A percentile compares a stretch with the other conserved stretches of the same genome.
These are phyloP conservation scores for Ampelomyces quisqualis DNA, from an alignment of 2,329 filamentous ascomycete species.

Conservation along the genomic window DNA sequence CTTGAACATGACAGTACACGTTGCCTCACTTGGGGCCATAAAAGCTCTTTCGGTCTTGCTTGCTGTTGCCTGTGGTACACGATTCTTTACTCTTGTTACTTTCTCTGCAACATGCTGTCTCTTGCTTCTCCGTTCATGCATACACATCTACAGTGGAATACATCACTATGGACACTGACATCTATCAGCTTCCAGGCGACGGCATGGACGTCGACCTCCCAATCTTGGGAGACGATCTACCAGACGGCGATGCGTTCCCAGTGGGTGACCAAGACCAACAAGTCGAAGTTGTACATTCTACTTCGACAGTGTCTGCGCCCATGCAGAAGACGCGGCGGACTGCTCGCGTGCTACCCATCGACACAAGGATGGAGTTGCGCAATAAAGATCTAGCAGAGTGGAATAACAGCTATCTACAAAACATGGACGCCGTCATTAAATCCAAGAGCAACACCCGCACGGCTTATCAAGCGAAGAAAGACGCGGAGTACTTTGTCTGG, in stretches of 20 bases:
- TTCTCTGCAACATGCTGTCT: neutral
- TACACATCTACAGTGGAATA: neutral
- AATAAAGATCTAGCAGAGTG: slow-evolving; percentile 59
- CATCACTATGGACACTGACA: slow-evolving; percentile 14
- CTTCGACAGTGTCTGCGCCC: slow-evolving; percentile 44
- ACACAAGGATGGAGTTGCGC: slow-evolving; percentile 54
- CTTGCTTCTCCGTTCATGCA: neutral
- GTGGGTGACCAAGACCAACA: slow-evolving; percentile 14
- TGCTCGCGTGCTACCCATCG: slow-evolving; percentile 49
- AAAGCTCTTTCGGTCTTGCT: too few relatives aligned
- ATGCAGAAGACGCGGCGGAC: slow-evolving; percentile 42
- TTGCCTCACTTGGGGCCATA: slow-evolving; percentile 1
- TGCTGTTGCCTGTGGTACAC: neutral
- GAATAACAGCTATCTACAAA: slow-evolving; percentile 59
- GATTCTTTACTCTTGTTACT: neutral
- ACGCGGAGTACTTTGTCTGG: slow-evolving; percentile 62
- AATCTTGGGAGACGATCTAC: slow-evolving; percentile 37
- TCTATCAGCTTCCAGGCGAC: slow-evolving; percentile 24
- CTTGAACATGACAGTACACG: slow-evolving; percentile 5
- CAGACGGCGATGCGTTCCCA: slow-evolving; percentile 33
- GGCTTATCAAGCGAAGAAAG: slow-evolving; percentile 58
- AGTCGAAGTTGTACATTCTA: slow-evolving; percentile 36
- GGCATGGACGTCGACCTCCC: slow-evolving; percentile 36
- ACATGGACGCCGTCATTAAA: slow-evolving; percentile 56
- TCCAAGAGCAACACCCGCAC: slow-evolving; percentile 49